These are phyloP conservation scores for Nannochloris sp. DNA, from an alignment of 139 green algal genomes.

Conservation along the genomic window DNA sequence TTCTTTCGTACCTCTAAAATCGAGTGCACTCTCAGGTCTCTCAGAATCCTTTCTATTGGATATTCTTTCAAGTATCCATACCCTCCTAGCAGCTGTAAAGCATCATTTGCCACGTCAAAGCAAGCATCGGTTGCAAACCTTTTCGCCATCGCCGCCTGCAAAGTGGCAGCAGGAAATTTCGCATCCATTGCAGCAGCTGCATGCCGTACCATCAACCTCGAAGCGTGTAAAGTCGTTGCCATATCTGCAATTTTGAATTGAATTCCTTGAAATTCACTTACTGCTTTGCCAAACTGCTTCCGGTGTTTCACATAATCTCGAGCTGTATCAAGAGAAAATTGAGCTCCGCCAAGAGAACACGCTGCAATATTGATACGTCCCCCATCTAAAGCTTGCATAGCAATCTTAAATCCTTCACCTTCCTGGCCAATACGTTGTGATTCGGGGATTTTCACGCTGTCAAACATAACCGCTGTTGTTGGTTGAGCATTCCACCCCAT, in stretches of 20 bases:
- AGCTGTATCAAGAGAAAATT: slow-evolving; percentile 58
- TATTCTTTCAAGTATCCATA: slow-evolving; percentile 78
- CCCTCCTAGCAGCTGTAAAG: slow-evolving; percentile 70
- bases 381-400: slow-evolving; percentile 68
- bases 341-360: slow-evolving; percentile 69
- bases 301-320: slow-evolving; percentile 36
- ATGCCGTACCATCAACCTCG: slow-evolving; percentile 51
- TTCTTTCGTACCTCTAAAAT: slow-evolving; percentile 55
- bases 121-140: slow-evolving; percentile 72
- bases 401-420: slow-evolving; percentile 73
- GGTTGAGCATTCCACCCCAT: slow-evolving; percentile 79
- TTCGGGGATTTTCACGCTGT: slow-evolving; percentile 50
- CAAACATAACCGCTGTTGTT: slow-evolving; percentile 52
- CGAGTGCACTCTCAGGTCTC: slow-evolving; percentile 74
- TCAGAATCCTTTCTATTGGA: slow-evolving; percentile 57
- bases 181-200: slow-evolving; percentile 56
- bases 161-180: slow-evolving; percentile 24
- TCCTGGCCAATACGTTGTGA: slow-evolving; percentile 43
- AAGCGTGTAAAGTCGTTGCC: slow-evolving; percentile 61
- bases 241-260: slow-evolving; percentile 79
- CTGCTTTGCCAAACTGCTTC: slow-evolving; percentile 56
- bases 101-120: slow-evolving; percentile 54
- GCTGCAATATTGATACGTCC: slow-evolving; percentile 78
- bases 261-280: slow-evolving; percentile 55
- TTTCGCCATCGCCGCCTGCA: slow-evolving; percentile 76